Conservation (phyloP, 2,329 filamentous ascomycete genomes). For the Aschersonia sp. region DNA sequence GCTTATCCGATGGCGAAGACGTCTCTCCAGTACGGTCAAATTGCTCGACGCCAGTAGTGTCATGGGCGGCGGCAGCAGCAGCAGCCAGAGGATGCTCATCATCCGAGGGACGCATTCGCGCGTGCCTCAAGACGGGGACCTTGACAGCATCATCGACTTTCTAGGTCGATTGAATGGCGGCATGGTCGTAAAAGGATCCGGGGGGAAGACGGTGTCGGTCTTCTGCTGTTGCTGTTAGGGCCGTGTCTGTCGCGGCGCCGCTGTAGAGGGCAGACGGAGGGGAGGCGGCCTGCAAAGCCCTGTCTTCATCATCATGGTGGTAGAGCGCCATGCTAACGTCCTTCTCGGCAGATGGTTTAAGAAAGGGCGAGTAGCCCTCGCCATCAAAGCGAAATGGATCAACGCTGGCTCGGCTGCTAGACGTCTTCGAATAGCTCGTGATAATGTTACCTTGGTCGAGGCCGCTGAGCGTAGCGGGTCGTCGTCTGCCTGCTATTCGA, state of each 20-base stretch:
- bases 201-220: background rate
- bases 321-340: constrained; percentile 27
- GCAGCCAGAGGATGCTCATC: constrained; percentile 4
- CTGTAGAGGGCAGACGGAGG: constrained; percentile 4
- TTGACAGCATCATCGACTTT: constrained; percentile 25
- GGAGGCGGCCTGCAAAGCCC: constrained; percentile 4
- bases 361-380: constrained; percentile 20
- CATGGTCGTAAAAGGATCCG: constrained; percentile 20
- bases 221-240: background rate
- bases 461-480: constrained; percentile 3
- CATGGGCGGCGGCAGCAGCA: background rate
- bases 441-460: constrained; percentile 3
- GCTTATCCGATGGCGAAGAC: constrained; percentile 1
- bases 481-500: background rate
- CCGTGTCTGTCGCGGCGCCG: background rate
- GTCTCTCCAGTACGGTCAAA: constrained; percentile 3
- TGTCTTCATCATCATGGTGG: constrained; percentile 6
- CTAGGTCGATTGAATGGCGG: constrained; percentile 23
- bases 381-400: constrained; percentile 34
- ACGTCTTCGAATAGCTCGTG: constrained; percentile 14
- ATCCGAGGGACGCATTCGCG: background rate
- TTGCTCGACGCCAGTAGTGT: no score
- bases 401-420: constrained; percentile 16
- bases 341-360: constrained; percentile 23
- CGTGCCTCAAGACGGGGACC: constrained; percentile 14